Conservation (phyloP, 1,284 basidiomycete species). For the Leccinum pachyderme region DNA sequence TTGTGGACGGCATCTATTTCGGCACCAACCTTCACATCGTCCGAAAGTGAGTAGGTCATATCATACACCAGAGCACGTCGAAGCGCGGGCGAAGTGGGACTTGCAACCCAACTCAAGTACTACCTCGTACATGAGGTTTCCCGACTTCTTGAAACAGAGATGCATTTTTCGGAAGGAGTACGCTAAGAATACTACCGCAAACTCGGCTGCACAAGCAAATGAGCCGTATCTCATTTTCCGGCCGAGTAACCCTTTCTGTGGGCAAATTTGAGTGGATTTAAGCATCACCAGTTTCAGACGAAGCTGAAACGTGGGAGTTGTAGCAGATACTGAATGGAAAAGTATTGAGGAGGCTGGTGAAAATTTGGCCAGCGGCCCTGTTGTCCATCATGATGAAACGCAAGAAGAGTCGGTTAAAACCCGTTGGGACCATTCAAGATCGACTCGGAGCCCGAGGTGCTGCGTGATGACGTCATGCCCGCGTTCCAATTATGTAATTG, state of each 20-base stretch:
- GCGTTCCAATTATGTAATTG: too few species aligned
- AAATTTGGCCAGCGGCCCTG: background rate
- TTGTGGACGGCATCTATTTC: background rate
- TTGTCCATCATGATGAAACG: background rate
- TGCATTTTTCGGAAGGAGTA: background rate
- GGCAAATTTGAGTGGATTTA: background rate
- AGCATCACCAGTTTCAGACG: background rate
- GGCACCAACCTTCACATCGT: slow-evolving; percentile 1
- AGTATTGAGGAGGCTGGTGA: background rate
- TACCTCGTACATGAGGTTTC: slow-evolving; percentile 5
- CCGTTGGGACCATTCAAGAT: too few species aligned
- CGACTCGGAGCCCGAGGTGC: too few species aligned
- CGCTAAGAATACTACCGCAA: background rate
- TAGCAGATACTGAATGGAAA: background rate
- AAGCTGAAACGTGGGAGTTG: background rate
- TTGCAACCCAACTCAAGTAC: background rate
- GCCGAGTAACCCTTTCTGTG: background rate
- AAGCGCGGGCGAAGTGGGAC: background rate
- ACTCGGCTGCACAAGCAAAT: background rate
- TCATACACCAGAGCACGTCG: background rate
- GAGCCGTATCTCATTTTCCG: background rate
- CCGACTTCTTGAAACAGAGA: slow-evolving; percentile 7
- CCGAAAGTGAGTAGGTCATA: slow-evolving; percentile 4
- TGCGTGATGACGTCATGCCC: too few species aligned
- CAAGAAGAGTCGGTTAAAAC: background rate